Evolutionary conservation across 2,329 filamentous ascomycete genomes (phyloP), one percentile per base, ranked within the genome.

Genomic region (Biscogniauxia sp.): DNA sequence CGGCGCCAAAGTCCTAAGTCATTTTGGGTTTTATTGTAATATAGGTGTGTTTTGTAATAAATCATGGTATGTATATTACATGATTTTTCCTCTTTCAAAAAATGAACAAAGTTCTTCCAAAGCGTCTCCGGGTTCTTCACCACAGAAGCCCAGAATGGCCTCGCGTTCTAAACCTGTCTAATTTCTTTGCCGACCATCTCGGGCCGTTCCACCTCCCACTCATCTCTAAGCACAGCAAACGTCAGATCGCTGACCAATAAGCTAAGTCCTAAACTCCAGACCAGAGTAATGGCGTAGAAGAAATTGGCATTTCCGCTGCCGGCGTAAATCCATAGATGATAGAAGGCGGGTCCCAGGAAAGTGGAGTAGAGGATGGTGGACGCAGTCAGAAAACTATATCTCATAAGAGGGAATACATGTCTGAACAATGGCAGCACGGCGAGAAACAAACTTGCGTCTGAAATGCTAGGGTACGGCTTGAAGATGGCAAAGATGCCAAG

Each of bases 261-360:
- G 45, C 93, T 93, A 68, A 96, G 83, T 0, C 92, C 95, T 23
- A 99, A 76, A 72, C 92, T 96, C 95, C 95, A 99, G 0, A 99
- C 95, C n/a, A 99, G 79, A 0, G 95, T 99, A 70, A 99, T 98
- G 66, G 95, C 95, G 73, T 99, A 99, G 79, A 99, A 99, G 79
- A 99, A 99, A 75, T 99, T 99, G 61, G 95, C 95, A 71, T 99
- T 99, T 26, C 95, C 95, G 59, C 93, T 97, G 55, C 95, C 95
- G 2, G 95, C 95, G 72, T 98, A 99, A 60, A 99, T 94, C 95
- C 95, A 99, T 5, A 99, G 81, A 73, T 99, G 89, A 74, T 98
- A 97, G 74, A 99, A 99, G 0, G 93, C 93, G 1, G 95, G 95
- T 0, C 95, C 95, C 0, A 99, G 83, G 64, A 97, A 88, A 2